Evolutionary conservation across 192 early-diverging fungal genomes (phyloP).

Genomic region (Coemansia sp.): DNA sequence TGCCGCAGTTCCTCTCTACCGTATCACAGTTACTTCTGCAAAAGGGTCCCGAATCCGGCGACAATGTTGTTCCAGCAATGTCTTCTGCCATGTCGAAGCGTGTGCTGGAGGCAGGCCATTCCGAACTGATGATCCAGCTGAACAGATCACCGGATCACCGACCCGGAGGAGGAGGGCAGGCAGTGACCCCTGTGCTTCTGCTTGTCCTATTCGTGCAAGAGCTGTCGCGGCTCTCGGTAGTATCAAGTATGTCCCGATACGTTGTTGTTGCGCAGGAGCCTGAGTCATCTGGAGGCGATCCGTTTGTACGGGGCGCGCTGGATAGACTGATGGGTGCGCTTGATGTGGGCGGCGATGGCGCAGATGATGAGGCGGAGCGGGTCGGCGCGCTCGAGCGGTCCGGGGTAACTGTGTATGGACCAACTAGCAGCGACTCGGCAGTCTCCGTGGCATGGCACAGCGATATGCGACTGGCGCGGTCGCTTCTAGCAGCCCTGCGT

Average conservation of each 20-base stretch:
- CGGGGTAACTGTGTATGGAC: too few species aligned
- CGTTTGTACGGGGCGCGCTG: constrained; percentile 7
- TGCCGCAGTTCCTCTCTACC: constrained; percentile 24
- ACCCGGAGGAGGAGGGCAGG: too few species aligned
- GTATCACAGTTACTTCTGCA: constrained; percentile 3
- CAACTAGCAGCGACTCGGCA: not conserved
- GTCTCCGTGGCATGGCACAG: not conserved
- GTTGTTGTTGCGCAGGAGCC: not conserved
- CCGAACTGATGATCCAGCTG: not conserved
- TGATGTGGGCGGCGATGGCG: not conserved
- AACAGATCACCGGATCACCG: too few species aligned
- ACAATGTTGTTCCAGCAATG: not conserved
- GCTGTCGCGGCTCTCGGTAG: not conserved
- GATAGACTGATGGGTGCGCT: too few species aligned
- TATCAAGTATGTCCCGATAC: constrained; percentile 1
- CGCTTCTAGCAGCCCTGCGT: constrained; percentile 6
- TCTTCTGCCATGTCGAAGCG: not conserved
- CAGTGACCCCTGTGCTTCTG: constrained; percentile 20
- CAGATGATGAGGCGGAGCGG: constrained; percentile 10
- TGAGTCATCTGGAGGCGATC: too few species aligned
- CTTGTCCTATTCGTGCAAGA: constrained; percentile 17
- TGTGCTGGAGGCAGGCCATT: not conserved
- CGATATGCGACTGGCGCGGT: not conserved
- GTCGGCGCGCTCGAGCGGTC: constrained; percentile 5
- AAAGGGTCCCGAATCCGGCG: not conserved